Evolutionary conservation across 169 alveolate genomes (phyloP).

Genomic region (Cryptosporidium tyzzeri): DNA sequence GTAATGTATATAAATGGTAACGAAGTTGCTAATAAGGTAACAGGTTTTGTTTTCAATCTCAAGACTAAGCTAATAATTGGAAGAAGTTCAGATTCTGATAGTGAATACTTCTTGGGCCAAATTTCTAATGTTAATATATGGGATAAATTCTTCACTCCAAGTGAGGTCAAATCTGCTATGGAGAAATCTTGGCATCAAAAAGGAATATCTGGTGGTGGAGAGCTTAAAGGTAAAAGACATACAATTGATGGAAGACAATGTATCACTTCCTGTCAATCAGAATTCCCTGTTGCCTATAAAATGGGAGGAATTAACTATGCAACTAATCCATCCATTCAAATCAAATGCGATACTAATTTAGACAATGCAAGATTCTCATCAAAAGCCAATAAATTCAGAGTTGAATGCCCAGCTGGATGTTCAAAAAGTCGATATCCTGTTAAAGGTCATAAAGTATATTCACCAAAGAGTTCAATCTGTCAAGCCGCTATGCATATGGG

Average conservation of each 20-base stretch:
- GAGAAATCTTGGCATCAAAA: constrained; percentile 76
- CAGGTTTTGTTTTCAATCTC: constrained; percentile 63
- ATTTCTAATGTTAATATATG: constrained; percentile 72
- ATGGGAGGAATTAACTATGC: constrained; percentile 71
- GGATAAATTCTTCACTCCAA: constrained; percentile 61
- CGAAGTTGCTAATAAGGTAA: constrained; percentile 67
- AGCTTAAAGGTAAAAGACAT: constrained; percentile 78
- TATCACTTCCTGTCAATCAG: constrained; percentile 79
- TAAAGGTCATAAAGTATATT: constrained; percentile 78
- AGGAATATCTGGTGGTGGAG: constrained; percentile 68
- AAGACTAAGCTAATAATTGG: constrained; percentile 68
- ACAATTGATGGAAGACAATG: constrained; percentile 82
- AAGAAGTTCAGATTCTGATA: constrained; percentile 69
- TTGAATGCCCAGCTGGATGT: constrained; percentile 80
- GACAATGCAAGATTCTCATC: constrained; percentile 73
- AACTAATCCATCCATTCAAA: constrained; percentile 76
- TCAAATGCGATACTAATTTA: constrained; percentile 77
- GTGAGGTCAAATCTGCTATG: constrained; percentile 70
- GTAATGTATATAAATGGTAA: constrained; percentile 72
- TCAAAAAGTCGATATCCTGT: constrained; percentile 65
- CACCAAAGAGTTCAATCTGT: constrained; percentile 85
- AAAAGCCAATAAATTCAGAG: constrained; percentile 71
- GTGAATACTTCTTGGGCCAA: constrained; percentile 73
- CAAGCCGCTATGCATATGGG: constrained; percentile 93
- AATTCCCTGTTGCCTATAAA: constrained; percentile 77